Evolutionary conservation across 2,329 filamentous ascomycete genomes (phyloP), one percentile per base, ranked within the genome.

Genomic region (Dactylellina leptospora): DNA sequence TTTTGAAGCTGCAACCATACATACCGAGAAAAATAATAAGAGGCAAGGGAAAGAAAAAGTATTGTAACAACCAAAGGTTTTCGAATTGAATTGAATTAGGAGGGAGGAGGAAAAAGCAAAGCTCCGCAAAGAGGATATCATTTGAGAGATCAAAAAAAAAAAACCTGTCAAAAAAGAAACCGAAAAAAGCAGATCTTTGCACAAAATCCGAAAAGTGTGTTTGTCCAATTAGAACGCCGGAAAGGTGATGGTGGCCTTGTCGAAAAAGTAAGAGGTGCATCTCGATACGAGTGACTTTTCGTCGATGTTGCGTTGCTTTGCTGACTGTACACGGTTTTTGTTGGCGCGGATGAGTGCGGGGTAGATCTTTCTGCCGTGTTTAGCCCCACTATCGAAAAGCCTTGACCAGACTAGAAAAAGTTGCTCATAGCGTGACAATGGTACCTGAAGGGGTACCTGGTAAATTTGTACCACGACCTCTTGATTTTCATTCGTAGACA

Each of bases 281-380:
- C 11, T 72, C 68, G 59, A 72, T 47, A 72, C 68, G 63, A 70
- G 59, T 54, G 58, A n/a, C n/a, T n/a, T n/a, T n/a, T n/a, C n/a
- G n/a, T n/a, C 59, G 47, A 59, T 59, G 47, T 72, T 50, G 51
- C n/a, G 68, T 56, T 72, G 68, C n/a, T 28, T 42, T 56, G 62
- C 38, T 53, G 47, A 18, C 25, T 54, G 40, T 45, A 18, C 18
- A 10, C 16, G 28, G 16, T 38, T 59, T 63, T 53, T n/a, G n/a
- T n/a, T n/a, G n/a, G n/a, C 51, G 66, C 66, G 66, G 63, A 45
- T 38, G 58, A 50, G 59, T 72, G 68, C 68, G 68, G 68, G 68
- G 68, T 72, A 72, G 68, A 72, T 72, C 59, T 59, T 56, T 60
- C 59, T 72, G 59, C 68, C 68, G 59, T 72, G 51, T 72, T 53